Base-by-base conservation (phyloP, 352 stramenopile genomes). In the Elongisporangium senticosum region DNA sequence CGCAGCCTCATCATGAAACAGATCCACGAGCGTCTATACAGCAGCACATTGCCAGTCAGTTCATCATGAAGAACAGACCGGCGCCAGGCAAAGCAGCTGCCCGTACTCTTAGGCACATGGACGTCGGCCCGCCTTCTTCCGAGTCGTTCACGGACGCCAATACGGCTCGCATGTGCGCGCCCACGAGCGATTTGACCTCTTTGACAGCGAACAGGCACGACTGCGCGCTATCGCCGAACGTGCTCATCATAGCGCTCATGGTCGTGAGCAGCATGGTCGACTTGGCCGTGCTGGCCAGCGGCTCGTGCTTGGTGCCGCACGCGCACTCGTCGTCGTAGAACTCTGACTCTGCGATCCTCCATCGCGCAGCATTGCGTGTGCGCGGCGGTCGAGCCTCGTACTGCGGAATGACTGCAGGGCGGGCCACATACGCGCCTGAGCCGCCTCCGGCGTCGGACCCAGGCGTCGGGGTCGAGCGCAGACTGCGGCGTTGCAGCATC, bases 231-330 rank as follows among this genome's bases (percentile, higher is more conserved):
- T 95, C 85, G 4, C 85, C 85, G 63, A 93, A 95, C 14, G 83
- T 93, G 57, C 74, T 89, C 77, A 95, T 90, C 81, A 94, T 94
- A 8, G 79, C 70, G 22, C 75, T 79, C 53, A 95, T 84, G 6
- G 82, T 89, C 40, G 73, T 68, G 53, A 87, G 49, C 17, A 91
- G 62, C 53, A 79, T 53, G 17, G 74, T 69, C 51, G 67, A 70
- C 49, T 73, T 71, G 47, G 71, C 83, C 28, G 74, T 78, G 22
- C 74, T 70, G 22, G 23, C 56, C 5, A 58, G 57, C 13, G 59
- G 43, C 0, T 77, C 63, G 63, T 93, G 85, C 23, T 71, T 80
- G 22, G 67, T 56, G 1, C 81, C 79, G 54, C 85, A 95, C 0
- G 62, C 71, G 57, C 85, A 93, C 10, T 67, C 52, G 13, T 78